Evolutionary conservation across 495 filamentous ascomycete genomes (phyloP).

Genomic region (Aspergillus haitiensis): DNA sequence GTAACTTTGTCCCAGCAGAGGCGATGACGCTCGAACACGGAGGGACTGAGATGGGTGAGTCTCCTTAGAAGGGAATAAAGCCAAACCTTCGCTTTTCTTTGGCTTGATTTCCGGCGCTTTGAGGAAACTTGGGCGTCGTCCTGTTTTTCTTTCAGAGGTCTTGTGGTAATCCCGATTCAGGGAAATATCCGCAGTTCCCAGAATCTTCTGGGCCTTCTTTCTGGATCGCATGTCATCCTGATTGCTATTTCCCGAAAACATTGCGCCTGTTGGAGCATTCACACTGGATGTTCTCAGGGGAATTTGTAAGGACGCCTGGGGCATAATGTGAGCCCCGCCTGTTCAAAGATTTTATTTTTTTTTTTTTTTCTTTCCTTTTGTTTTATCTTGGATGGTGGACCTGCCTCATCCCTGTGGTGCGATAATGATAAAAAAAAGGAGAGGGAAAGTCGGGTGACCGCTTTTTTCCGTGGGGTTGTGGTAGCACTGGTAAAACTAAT

Average conservation of each 20-base stretch:
- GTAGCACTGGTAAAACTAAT: too few relatives aligned
- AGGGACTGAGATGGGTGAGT: slow-evolving; percentile 32
- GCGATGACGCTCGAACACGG: slow-evolving; percentile 47
- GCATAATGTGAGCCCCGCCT: slow-evolving; percentile 9
- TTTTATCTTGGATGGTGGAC: background rate
- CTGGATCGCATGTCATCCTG: slow-evolving; percentile 24
- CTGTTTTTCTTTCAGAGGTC: slow-evolving; percentile 26
- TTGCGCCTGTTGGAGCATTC: slow-evolving; percentile 18
- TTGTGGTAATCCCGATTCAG: slow-evolving; percentile 26
- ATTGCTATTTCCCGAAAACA: slow-evolving; percentile 21
- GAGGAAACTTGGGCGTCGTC: slow-evolving; percentile 33
- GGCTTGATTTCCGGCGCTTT: slow-evolving; percentile 31
- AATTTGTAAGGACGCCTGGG: slow-evolving; percentile 26
- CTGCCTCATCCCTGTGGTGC: background rate
- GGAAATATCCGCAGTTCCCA: slow-evolving; percentile 36
- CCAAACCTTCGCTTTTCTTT: slow-evolving; percentile 27
- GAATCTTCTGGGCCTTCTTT: slow-evolving; percentile 41
- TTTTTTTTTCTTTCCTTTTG: background rate
- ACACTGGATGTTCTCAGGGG: slow-evolving; percentile 38
- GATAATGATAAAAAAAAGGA: background rate
- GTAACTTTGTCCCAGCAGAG: slow-evolving; percentile 43
- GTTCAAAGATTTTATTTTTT: background rate
- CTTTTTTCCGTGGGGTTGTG: too few relatives aligned
- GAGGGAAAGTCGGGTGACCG: too few relatives aligned
- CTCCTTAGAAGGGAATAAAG: slow-evolving; percentile 30